phyloP scores from a whole-genome alignment of 169 alveolate genomes.

The Plasmodium relictum region DNA sequence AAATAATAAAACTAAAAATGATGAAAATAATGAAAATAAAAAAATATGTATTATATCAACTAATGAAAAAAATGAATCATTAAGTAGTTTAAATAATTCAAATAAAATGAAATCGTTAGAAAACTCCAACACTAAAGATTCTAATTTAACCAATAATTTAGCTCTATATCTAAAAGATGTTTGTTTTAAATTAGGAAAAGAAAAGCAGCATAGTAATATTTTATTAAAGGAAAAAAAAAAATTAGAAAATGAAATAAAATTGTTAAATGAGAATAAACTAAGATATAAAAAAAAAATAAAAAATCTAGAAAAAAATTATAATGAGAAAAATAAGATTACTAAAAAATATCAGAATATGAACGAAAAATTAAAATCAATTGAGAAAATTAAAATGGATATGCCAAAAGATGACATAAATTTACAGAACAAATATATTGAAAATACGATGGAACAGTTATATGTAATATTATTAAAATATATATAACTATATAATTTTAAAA shows the following conservation, averaged over 20 bases:
- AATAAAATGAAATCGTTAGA: constrained; percentile 4
- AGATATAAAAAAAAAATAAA: constrained; percentile 26
- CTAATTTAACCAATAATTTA: constrained; percentile 11
- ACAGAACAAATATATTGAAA: constrained; percentile 52
- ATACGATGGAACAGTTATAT: constrained; percentile 46
- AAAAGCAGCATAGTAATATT: constrained; percentile 45
- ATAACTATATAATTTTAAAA: neutral
- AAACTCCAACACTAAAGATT: constrained; percentile 6
- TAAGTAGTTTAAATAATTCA: neutral
- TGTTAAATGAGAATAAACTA: constrained; percentile 15
- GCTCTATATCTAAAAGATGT: constrained; percentile 36
- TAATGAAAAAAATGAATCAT: neutral
- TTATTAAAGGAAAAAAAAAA: constrained; percentile 29
- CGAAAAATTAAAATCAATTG: constrained; percentile 15
- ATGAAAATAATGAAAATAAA: neutral
- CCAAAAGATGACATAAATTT: constrained; percentile 32
- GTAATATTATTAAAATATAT: constrained; percentile 11
- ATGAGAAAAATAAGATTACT: constrained; percentile 26
- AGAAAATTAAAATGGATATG: constrained; percentile 15
- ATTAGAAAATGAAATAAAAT: constrained; percentile 31
- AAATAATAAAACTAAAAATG: neutral
- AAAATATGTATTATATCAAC: neutral
- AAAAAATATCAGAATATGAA: constrained; percentile 27
- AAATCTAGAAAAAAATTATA: constrained; percentile 24
- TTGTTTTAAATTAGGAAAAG: constrained; percentile 31